These are phyloP conservation scores for Vicia faba DNA, from an alignment of 306 rosid species.

Conservation along the genomic window DNA sequence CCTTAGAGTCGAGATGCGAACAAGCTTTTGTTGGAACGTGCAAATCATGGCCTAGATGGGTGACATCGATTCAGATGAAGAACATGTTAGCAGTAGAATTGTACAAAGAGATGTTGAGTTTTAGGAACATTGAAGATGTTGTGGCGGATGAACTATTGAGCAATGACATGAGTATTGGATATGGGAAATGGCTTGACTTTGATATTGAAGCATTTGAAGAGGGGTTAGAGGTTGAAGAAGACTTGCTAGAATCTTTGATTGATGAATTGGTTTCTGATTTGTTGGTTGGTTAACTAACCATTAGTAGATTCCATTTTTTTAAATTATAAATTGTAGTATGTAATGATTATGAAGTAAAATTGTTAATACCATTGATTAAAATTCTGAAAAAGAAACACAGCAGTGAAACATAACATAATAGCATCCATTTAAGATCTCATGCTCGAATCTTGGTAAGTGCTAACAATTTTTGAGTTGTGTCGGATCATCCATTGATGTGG, in stretches of 20 bases:
- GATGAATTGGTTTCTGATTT: conserved; percentile 71
- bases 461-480: no score
- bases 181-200: conserved; percentile 80
- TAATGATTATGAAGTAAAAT: conserved; percentile 21
- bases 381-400: conserved; percentile 8
- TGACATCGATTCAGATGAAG: conserved; percentile 45
- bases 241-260: conserved; percentile 53
- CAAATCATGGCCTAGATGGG: conserved; percentile 56
- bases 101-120: conserved; percentile 55
- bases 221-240: conserved; percentile 60
- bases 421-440: no score
- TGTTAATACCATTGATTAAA: conserved; percentile 30
- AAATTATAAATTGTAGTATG: background rate
- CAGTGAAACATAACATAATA: conserved; percentile 2
- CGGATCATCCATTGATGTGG: no score
- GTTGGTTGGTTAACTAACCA: conserved; percentile 40
- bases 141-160: conserved; percentile 75
- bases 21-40: conserved; percentile 53
- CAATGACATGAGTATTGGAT: conserved; percentile 75
- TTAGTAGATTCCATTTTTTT: conserved; percentile 23
- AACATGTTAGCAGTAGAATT: conserved; percentile 62
- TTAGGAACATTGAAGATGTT: conserved; percentile 61
- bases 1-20: conserved; percentile 51
- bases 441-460: no score
- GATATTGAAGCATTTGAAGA: conserved; percentile 66